Conservation (phyloP, 331 rosid genomes). For the Dryas integrifolia region DNA sequence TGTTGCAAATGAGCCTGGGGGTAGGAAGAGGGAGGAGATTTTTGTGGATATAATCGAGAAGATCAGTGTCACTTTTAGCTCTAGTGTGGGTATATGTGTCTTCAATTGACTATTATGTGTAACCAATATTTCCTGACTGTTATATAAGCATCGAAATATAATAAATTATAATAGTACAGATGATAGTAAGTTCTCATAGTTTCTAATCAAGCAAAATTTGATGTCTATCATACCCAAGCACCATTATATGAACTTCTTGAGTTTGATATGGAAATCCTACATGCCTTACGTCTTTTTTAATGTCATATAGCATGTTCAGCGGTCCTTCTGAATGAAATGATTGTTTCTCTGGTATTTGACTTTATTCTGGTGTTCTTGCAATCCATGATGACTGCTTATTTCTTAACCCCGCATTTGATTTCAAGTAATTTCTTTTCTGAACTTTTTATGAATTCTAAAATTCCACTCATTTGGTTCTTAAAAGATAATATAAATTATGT, state of each 20-base stretch:
- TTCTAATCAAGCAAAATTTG: constrained; percentile 1
- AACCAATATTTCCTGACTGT: constrained; percentile 3
- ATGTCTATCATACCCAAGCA: not conserved
- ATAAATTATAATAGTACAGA: not conserved
- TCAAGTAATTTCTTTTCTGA: not conserved
- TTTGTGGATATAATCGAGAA: constrained; percentile 91
- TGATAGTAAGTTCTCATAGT: not conserved
- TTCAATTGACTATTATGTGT: constrained; percentile 14
- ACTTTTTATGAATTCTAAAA: not conserved
- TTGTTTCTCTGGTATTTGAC: not conserved
- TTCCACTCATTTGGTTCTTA: not conserved
- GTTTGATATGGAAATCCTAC: constrained; percentile 6
- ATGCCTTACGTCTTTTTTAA: not conserved
- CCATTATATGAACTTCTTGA: constrained; percentile 1
- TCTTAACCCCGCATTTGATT: not conserved
- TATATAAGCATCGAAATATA: not conserved
- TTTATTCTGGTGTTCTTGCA: not conserved
- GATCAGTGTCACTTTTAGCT: constrained; percentile 90
- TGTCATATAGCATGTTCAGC: not conserved
- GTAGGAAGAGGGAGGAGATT: constrained; percentile 87
- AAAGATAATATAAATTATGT: too few relatives aligned
- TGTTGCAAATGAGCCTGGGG: constrained; percentile 78
- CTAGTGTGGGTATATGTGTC: constrained; percentile 61
- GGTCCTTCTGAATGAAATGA: constrained; percentile 6
- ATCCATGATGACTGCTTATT: not conserved